Evolutionary conservation across 1,139 yeast genomes (phyloP).

Genomic region (Taphrina betulina): DNA sequence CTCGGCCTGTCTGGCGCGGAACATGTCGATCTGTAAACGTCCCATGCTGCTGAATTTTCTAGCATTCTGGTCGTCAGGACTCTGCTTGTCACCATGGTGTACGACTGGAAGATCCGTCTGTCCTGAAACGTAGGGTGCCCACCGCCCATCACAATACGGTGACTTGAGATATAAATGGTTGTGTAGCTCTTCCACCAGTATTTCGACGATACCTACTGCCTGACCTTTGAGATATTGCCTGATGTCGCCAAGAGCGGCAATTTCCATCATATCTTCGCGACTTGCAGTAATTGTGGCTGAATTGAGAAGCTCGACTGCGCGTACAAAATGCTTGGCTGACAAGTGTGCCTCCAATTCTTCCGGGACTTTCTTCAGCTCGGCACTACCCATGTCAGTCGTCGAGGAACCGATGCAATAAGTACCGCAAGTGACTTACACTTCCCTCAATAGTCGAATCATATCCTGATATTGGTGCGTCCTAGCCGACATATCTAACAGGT

Average conservation of each 20-base stretch:
- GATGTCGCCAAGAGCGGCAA: constrained; percentile 41
- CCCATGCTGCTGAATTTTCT: constrained; percentile 1
- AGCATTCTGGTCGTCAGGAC: constrained; percentile 1
- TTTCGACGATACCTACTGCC: constrained; percentile 46
- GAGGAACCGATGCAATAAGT: too few relatives aligned
- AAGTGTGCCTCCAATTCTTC: constrained; percentile 64
- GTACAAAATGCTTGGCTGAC: constrained; percentile 64
- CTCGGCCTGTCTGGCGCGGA: constrained; percentile 1
- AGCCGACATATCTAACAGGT: constrained; percentile 63
- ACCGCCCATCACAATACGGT: constrained; percentile 45
- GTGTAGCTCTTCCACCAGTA: constrained; percentile 72
- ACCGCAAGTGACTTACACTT: constrained; percentile 12
- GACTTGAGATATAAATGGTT: constrained; percentile 67
- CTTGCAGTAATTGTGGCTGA: constrained; percentile 60
- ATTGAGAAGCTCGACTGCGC: constrained; percentile 64
- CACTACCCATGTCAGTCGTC: constrained; percentile 51
- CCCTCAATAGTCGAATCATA: constrained; percentile 65
- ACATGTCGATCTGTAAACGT: constrained; percentile 11
- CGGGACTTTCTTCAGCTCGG: constrained; percentile 60
- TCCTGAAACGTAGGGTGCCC: constrained; percentile 43
- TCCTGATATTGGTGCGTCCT: constrained; percentile 64
- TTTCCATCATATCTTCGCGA: constrained; percentile 59
- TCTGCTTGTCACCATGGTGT: constrained; percentile 39
- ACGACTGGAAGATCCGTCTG: constrained; percentile 49
- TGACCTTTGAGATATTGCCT: constrained; percentile 33